phyloP scores from a whole-genome alignment of 148 eudicot genomes.

The Chenopodium album region DNA sequence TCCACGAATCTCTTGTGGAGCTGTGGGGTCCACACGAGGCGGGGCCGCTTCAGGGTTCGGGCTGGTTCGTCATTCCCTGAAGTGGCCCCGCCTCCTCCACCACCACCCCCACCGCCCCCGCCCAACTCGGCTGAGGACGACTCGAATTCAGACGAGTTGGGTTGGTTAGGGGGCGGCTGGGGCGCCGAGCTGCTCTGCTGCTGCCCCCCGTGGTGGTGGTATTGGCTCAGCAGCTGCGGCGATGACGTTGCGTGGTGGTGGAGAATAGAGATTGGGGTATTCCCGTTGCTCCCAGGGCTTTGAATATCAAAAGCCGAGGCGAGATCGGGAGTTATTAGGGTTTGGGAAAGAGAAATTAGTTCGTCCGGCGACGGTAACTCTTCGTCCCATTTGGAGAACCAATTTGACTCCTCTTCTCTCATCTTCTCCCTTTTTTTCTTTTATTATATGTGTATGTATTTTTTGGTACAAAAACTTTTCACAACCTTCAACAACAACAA shows the following conservation, averaged over 20 bases:
- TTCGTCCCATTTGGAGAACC: slow-evolving; percentile 92
- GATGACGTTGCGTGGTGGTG: slow-evolving; percentile 10
- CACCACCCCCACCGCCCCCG: slow-evolving; percentile 42
- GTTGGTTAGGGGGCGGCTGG: slow-evolving; percentile 34
- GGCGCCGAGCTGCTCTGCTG: slow-evolving; percentile 21
- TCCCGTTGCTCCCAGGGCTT: slow-evolving; percentile 15
- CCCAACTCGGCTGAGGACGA: slow-evolving; percentile 52
- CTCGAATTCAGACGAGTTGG: slow-evolving; percentile 65
- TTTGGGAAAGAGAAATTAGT: slow-evolving; percentile 72
- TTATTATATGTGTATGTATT: neutral
- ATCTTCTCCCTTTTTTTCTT: slow-evolving; percentile 19
- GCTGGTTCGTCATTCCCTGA: slow-evolving; percentile 67
- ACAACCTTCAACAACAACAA: neutral
- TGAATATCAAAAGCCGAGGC: slow-evolving; percentile 79
- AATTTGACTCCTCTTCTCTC: slow-evolving; percentile 81
- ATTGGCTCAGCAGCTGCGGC: slow-evolving; percentile 11
- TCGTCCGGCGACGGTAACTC: slow-evolving; percentile 81
- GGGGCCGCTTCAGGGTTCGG: slow-evolving; percentile 64
- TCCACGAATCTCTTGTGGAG: slow-evolving; percentile 78
- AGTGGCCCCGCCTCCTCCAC: slow-evolving; percentile 34
- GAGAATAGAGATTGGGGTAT: neutral
- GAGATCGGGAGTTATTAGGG: slow-evolving; percentile 87
- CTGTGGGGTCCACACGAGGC: slow-evolving; percentile 86
- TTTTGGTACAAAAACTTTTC: too few species aligned
- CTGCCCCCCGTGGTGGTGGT: neutral